Evolutionary conservation across 2,329 filamentous ascomycete genomes (phyloP).

Genomic region (Xylariomycetidae sp.): DNA sequence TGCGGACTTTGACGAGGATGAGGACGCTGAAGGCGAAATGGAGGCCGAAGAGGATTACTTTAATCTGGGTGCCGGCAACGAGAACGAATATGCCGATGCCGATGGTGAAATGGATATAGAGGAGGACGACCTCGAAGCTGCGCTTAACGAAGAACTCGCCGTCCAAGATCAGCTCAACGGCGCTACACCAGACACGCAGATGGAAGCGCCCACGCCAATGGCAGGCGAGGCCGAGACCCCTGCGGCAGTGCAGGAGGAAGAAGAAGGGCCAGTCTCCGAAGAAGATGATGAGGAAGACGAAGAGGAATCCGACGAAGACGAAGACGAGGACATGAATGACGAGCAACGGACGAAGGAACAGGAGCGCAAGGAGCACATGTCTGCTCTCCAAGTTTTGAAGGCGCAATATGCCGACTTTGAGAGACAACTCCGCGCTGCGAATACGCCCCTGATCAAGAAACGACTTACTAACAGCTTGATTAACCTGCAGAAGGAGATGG

Average conservation of each 20-base stretch:
- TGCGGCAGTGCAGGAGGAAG: conserved; percentile 35
- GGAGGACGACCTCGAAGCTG: conserved; percentile 37
- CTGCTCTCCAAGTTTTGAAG: conserved; percentile 39
- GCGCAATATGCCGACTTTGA: conserved; percentile 40
- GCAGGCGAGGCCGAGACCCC: conserved; percentile 39
- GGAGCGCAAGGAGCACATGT: conserved; percentile 50
- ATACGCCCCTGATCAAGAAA: conserved; percentile 42
- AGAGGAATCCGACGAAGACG: conserved; percentile 46
- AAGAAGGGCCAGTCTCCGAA: conserved; percentile 40
- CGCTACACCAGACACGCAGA: conserved; percentile 36
- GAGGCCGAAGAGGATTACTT: conserved; percentile 47
- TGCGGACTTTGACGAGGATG: conserved; percentile 36
- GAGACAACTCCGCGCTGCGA: conserved; percentile 36
- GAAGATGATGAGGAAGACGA: conserved; percentile 36
- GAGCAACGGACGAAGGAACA: conserved; percentile 47
- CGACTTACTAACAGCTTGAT: conserved; percentile 46
- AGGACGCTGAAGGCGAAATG: conserved; percentile 41
- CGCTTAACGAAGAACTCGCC: conserved; percentile 9
- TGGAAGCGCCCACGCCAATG: conserved; percentile 40
- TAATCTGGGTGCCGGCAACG: conserved; percentile 27
- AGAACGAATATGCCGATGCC: conserved; percentile 33
- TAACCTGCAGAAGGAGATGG: conserved; percentile 35
- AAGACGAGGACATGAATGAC: conserved; percentile 49
- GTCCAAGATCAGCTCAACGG: conserved; percentile 20
- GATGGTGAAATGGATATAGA: conserved; percentile 31